Percentiles rank a stretch among this genome's conserved stretches.
These are phyloP conservation scores for Rehmannia glutinosa DNA, from an alignment of 257 asterid genomes.

Conservation along the genomic window DNA sequence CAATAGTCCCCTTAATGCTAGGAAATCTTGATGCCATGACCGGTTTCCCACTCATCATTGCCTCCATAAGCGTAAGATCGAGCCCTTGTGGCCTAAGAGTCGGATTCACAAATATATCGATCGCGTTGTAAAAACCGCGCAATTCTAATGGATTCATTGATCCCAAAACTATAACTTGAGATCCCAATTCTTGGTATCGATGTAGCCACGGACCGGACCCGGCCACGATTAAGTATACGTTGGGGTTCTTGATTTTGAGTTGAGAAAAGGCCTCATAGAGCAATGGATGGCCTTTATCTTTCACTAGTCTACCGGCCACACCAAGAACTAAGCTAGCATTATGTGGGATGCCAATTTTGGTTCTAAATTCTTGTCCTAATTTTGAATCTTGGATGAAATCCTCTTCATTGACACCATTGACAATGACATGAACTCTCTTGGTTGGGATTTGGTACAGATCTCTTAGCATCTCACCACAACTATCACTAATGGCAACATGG, in stretches of 20 bases:
- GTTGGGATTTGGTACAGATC: slow-evolving; percentile 82
- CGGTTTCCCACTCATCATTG: slow-evolving; percentile 92
- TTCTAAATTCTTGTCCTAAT: slow-evolving; percentile 41
- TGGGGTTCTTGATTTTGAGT: slow-evolving; percentile 37
- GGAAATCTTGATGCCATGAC: slow-evolving; percentile 94
- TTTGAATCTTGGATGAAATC: slow-evolving; percentile 47
- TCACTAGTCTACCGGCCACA: slow-evolving; percentile 83
- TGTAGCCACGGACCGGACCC: slow-evolving; percentile 90
- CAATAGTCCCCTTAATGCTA: slow-evolving; percentile 77
- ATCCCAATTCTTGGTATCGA: slow-evolving; percentile 66
- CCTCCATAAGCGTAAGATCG: slow-evolving; percentile 88
- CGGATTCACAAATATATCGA: slow-evolving; percentile 81
- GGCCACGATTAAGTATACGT: slow-evolving; percentile 73
- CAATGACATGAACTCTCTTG: slow-evolving; percentile 71
- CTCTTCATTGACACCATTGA: slow-evolving; percentile 75
- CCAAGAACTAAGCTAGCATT: slow-evolving; percentile 78
- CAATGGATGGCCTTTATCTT: slow-evolving; percentile 89
- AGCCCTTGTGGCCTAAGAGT: slow-evolving; percentile 97
- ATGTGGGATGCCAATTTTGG: slow-evolving; percentile 61
- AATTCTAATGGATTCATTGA: slow-evolving; percentile 62
- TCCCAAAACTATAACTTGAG: slow-evolving; percentile 62
- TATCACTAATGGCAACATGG: slow-evolving; percentile 87
- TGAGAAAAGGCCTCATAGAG: slow-evolving; percentile 68
- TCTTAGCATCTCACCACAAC: slow-evolving; percentile 87
- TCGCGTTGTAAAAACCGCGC: slow-evolving; percentile 63